These are phyloP conservation scores for Arabidopsis thaliana DNA, from an alignment of 345 rosid genomes.

Conservation along the genomic window DNA sequence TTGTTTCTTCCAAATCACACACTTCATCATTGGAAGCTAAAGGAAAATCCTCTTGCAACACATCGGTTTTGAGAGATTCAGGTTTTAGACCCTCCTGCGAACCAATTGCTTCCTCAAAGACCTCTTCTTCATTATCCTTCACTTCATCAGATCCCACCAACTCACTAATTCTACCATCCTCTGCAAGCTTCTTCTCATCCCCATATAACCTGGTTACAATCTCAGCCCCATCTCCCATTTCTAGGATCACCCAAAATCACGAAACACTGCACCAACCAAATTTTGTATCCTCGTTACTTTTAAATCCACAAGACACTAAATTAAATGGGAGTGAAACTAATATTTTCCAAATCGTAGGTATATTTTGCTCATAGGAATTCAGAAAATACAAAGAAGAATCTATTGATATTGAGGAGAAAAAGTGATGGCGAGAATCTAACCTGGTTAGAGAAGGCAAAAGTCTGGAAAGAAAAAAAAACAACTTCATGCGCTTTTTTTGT, in stretches of 20 bases:
- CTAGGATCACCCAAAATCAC: constrained; percentile 33
- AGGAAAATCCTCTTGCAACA: constrained; percentile 9
- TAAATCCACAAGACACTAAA: not conserved
- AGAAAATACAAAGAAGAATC: not conserved
- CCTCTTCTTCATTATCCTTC: constrained; percentile 60
- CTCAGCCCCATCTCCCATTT: constrained; percentile 61
- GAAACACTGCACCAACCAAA: constrained; percentile 8
- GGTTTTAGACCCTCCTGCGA: constrained; percentile 43
- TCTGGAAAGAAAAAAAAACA: not conserved
- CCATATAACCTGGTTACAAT: constrained; percentile 39
- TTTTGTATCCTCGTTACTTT: not conserved
- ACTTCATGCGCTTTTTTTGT: constrained; percentile 35
- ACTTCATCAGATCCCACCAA: constrained; percentile 43
- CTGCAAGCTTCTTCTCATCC: constrained; percentile 47
- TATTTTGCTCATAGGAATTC: not conserved
- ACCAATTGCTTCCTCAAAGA: constrained; percentile 72
- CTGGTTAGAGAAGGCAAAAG: not conserved
- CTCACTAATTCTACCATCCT: constrained; percentile 8
- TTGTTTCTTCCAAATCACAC: constrained; percentile 40
- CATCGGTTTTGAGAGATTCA: constrained; percentile 13
- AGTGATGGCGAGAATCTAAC: constrained; percentile 22
- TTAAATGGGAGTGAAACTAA: not conserved
- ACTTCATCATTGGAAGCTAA: constrained; percentile 43
- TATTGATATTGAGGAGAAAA: not conserved
- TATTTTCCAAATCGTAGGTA: not conserved